Percentiles rank a stretch among this genome's conserved stretches.
These are phyloP conservation scores for Leccinum uliginosum DNA, from an alignment of 768 basidiomycete species.

Conservation along the genomic window DNA sequence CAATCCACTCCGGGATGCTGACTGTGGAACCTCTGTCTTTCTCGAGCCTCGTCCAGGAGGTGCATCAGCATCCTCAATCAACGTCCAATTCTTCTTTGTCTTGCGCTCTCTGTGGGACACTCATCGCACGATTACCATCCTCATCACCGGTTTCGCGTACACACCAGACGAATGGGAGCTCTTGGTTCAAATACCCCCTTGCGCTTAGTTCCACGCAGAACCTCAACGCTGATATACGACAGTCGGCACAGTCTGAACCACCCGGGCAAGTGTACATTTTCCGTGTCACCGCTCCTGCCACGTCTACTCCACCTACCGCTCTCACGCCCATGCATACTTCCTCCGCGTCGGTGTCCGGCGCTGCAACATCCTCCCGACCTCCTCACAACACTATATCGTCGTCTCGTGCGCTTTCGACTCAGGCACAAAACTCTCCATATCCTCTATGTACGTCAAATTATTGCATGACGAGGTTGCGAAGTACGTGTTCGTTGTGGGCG, in stretches of 20 bases:
- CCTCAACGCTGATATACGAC: constrained; percentile 23
- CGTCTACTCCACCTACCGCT: constrained; percentile 21
- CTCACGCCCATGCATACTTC: constrained; percentile 19
- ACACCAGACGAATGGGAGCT: constrained; percentile 46
- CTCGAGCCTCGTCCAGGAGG: constrained; percentile 52
- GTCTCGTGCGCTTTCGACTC: constrained; percentile 31
- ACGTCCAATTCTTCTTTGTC: constrained; percentile 44
- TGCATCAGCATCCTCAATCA: constrained; percentile 42
- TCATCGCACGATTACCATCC: constrained; percentile 43
- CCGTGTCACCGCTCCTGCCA: constrained; percentile 42
- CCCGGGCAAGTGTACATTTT: constrained; percentile 62
- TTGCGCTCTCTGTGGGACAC: constrained; percentile 77
- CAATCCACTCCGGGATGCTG: constrained; percentile 84
- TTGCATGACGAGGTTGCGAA: constrained; percentile 77
- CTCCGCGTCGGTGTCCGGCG: constrained; percentile 32
- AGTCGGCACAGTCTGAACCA: constrained; percentile 24
- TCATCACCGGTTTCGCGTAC: constrained; percentile 27
- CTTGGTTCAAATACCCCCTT: constrained; percentile 55
- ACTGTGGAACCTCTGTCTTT: constrained; percentile 82
- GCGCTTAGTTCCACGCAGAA: constrained; percentile 30
- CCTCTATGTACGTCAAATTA: constrained; percentile 83
- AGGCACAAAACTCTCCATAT: constrained; percentile 34
- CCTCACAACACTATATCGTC: constrained; percentile 38
- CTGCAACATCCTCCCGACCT: constrained; percentile 18
- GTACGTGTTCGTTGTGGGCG: constrained; percentile 89